Base-by-base conservation (phyloP, 768 basidiomycete genomes). In the Lepiota brunneoincarnata region DNA sequence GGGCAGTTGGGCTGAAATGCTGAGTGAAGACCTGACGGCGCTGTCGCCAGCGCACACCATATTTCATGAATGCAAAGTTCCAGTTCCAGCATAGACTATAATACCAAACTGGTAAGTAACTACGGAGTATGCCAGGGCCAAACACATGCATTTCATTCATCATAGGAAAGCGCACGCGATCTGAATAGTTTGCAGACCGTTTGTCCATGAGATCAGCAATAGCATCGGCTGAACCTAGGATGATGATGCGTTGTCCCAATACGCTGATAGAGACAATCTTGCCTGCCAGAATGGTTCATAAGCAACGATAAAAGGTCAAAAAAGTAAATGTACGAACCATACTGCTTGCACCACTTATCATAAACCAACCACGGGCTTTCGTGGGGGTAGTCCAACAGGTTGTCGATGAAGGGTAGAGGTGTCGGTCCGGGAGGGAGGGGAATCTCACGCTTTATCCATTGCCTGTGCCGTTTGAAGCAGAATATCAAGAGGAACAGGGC, bases 351-450 rank as follows among this genome's bases (percentile, higher is more conserved):
- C 74, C 75, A 77, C 35, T 69, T 58, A 1, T 64, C 20, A 48
- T 71, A 75, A 10, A 66, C 62, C 57, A 74, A 49, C 74, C 75
- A 78, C 9, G 68, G 65, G 15, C 65, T 67, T 24, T 59, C 45
- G 10, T 68, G 62, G 6, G 77, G 76, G 68, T 75, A 69, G 39
- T 76, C 72, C 1, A 74, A 62, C 18, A 75, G 55, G 56, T 79
- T 79, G 1, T 75, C 77, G 17, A 78, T 28, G 12, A 78, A 47
- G 2, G 77, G 76, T 14, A 74, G 61, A 14, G 69, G 69, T 49
- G 67, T 70, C 9, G 77, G 76, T 2, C 76, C 72, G 4, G 69
- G 67, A 6, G 75, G 77, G 1, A 68, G 48, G 1, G 60, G 59
- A n/a, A n/a, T n/a, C n/a, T n/a, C n/a, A n/a, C n/a, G n/a, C n/a